Conservation (phyloP, 805 yeast genomes). For the Starmerella riodocensis region DNA sequence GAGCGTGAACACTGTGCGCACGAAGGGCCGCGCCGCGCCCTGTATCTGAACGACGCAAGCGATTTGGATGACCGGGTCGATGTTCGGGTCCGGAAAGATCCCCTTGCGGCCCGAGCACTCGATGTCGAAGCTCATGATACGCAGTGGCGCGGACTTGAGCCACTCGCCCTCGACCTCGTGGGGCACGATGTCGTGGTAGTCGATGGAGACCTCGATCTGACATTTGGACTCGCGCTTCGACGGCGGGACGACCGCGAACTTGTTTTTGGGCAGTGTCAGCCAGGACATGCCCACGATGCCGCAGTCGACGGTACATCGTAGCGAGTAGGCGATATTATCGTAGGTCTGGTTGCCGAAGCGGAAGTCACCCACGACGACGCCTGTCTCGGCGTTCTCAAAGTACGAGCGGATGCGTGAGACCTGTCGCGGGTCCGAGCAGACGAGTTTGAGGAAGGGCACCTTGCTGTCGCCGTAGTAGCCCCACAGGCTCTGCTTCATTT, state of each 20-base stretch:
- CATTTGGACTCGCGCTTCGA: constrained; percentile 47
- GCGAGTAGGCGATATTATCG: constrained; percentile 76
- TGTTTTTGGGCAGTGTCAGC: constrained; percentile 74
- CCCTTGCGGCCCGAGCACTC: constrained; percentile 98
- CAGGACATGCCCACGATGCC: constrained; percentile 91
- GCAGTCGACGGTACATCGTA: constrained; percentile 86
- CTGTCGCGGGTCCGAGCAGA: constrained; percentile 49
- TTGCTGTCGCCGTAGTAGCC: constrained; percentile 72
- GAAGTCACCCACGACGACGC: constrained; percentile 4
- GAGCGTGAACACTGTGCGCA: constrained; percentile 88
- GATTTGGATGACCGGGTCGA: constrained; percentile 91
- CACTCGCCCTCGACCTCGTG: constrained; percentile 90
- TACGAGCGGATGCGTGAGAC: constrained; percentile 59
- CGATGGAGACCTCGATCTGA: constrained; percentile 68
- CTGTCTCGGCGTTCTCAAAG: constrained; percentile 50
- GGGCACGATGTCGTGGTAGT: constrained; percentile 54
- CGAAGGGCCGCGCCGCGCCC: constrained; percentile 79
- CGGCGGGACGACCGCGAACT: constrained; percentile 32
- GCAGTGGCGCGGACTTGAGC: constrained; percentile 83
- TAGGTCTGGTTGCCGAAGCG: constrained; percentile 35
- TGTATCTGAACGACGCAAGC: constrained; percentile 83
- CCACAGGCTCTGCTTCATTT: constrained; percentile 77
- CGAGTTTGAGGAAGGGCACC: constrained; percentile 66
- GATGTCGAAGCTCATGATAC: constrained; percentile 88
- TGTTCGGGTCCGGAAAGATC: constrained; percentile 85